A percentile compares a stretch with the other conserved stretches of the same genome.
Conservation (phyloP, 192 early-diverging fungal genomes). For the Backusella circina region DNA sequence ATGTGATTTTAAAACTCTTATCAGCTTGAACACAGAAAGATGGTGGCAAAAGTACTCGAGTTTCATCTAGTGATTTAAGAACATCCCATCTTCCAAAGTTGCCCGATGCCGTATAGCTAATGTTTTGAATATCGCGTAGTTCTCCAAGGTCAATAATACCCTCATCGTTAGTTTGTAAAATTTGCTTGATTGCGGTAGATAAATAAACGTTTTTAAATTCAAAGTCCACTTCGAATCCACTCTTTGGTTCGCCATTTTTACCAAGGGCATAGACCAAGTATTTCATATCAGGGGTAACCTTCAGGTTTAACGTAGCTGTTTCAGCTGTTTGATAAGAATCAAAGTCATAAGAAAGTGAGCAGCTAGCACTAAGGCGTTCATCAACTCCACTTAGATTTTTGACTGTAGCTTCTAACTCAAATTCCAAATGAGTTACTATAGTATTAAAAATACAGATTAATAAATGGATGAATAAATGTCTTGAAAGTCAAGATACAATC, state of each 20-base stretch:
- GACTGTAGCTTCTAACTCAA: conserved; percentile 32
- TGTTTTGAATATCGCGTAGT: conserved; percentile 8
- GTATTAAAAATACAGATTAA: not conserved
- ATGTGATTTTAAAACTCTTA: conserved; percentile 17
- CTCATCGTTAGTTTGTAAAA: conserved; percentile 32
- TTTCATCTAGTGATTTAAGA: not conserved
- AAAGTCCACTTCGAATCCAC: conserved; percentile 18
- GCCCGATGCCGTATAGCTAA: not conserved
- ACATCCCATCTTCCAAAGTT: not conserved
- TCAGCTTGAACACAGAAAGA: conserved; percentile 16
- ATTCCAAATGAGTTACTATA: conserved; percentile 8
- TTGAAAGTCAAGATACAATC: not conserved
- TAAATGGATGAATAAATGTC: not conserved
- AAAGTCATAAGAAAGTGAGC: not conserved
- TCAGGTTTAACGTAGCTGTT: not conserved
- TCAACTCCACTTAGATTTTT: conserved; percentile 21
- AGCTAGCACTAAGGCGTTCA: not conserved
- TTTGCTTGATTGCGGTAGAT: not conserved
- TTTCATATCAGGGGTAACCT: not conserved
- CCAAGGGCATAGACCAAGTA: conserved; percentile 36
- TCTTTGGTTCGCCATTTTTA: conserved; percentile 39
- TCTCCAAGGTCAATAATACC: conserved; percentile 36
- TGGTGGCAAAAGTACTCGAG: not conserved
- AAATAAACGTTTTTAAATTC: conserved; percentile 27
- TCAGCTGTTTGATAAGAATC: not conserved